Percentiles rank a stretch among this genome's conserved stretches.
These are phyloP conservation scores for Thinopyrum elongatum DNA, from an alignment of 176 grass and related monocot genomes.

Conservation along the genomic window DNA sequence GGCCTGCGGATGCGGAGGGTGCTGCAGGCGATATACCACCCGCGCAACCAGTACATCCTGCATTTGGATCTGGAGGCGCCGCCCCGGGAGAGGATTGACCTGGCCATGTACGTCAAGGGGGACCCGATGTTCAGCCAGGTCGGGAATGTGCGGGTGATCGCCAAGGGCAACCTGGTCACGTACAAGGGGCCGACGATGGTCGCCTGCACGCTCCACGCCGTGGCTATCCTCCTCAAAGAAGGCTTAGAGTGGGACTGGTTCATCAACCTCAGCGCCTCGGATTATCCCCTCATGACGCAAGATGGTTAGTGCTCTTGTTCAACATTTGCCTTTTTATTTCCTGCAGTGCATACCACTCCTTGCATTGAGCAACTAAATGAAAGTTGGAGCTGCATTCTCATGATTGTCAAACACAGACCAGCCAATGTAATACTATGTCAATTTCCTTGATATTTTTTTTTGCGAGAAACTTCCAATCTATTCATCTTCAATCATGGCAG, in stretches of 20 bases:
- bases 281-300: constrained; percentile 91
- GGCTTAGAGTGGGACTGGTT: constrained; percentile 89
- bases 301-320: constrained; percentile 57
- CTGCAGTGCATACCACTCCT: not conserved
- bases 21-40: constrained; percentile 84
- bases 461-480: no score
- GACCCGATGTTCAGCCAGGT: constrained; percentile 72
- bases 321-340: not conserved
- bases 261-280: constrained; percentile 87
- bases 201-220: constrained; percentile 80
- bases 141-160: constrained; percentile 73
- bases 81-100: constrained; percentile 71
- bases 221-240: constrained; percentile 72
- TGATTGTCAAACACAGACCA: not conserved
- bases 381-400: not conserved
- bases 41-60: constrained; percentile 85
- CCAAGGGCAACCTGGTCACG: constrained; percentile 82
- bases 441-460: not conserved
- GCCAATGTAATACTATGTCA: not conserved
- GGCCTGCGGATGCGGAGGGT: constrained; percentile 73
- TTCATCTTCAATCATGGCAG: no score
- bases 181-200: constrained; percentile 94
- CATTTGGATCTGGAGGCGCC: constrained; percentile 87
- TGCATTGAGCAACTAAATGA: not conserved
- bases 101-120: constrained; percentile 67